Base-by-base conservation (phyloP, 768 basidiomycete genomes). In the Polyporus arcularius region DNA sequence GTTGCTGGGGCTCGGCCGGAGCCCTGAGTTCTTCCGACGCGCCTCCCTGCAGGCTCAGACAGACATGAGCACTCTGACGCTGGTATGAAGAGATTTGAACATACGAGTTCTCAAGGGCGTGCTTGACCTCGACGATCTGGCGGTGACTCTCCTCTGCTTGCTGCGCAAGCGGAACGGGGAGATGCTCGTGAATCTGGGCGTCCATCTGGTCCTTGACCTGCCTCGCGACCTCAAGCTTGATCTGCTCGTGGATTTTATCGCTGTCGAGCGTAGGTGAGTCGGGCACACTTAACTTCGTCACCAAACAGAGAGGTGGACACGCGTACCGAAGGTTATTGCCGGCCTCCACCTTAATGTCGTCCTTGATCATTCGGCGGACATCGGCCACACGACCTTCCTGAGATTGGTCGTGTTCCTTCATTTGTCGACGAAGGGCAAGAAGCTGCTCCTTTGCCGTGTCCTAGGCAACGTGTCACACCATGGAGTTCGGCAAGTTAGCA, bases 21-120 rank as follows among this genome's bases (percentile, higher is more conserved):
- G 66, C 21, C 64, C 70, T 9, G 82, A 76, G 67, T 87, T 85
- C 16, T 66, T 70, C n/a, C 76, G 75, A 49, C 84, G 76, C 30
- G 84, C 80, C 60, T 80, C 74, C 2, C 85, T 86, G 61, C 3
- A 28, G 0, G 3, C 53, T 10, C 47, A 30, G 39, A 41, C 41
- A 55, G 40, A n/a, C 61, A 10, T 42, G 15, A 31, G 21, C 16
- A 16, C 31, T 2, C 39, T 11, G 42, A 16, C 21, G 21, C 21
- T 26, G 21, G n/a, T 4, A 8, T 10, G 3, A 15, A 28, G 35
- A 18, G 15, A 43, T 18, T 4, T 32, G 18, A 5, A 78, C 82
- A 63, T 62, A 87, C 86, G 85, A 84, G 71, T 87, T 87, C 14
- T 52, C 63, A 26, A 84, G 68, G 10, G 83, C 80, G 35, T 74